Percentiles rank a stretch among this genome's conserved stretches.
Evolutionary conservation across 2,329 filamentous ascomycete species (phyloP).

Genomic region (Coniella lustricola): DNA sequence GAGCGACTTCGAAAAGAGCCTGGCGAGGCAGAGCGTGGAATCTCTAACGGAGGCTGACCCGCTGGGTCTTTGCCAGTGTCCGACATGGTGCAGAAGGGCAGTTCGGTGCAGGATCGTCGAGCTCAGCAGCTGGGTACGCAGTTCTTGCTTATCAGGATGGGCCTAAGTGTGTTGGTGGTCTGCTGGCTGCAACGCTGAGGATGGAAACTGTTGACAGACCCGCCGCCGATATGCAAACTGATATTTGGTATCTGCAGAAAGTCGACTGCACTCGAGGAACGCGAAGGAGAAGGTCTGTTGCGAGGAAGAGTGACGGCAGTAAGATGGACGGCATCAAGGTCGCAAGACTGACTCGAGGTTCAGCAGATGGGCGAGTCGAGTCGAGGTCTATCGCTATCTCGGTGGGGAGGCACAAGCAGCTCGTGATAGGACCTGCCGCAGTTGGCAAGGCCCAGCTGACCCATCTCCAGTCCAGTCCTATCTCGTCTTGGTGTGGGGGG

Average conservation of each 20-base stretch:
- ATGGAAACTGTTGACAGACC: too few relatives aligned
- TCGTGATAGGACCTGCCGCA: constrained; percentile 7
- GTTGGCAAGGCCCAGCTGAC: constrained; percentile 5
- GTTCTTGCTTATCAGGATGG: constrained; percentile 8
- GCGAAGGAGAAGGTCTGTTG: too few relatives aligned
- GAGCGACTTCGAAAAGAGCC: constrained; percentile 38
- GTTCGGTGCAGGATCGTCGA: background rate
- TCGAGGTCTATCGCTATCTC: background rate
- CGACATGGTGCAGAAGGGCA: constrained; percentile 20
- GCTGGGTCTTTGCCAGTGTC: constrained; percentile 22
- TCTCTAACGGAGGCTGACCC: constrained; percentile 27
- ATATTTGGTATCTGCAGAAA: too few relatives aligned
- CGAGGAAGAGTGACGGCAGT: too few relatives aligned
- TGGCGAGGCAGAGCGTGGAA: constrained; percentile 40
- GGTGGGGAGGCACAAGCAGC: background rate
- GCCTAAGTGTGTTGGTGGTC: background rate
- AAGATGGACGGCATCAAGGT: too few relatives aligned
- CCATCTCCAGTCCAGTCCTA: background rate
- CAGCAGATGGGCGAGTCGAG: background rate
- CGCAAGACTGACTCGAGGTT: too few relatives aligned
- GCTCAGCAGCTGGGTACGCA: constrained; percentile 4
- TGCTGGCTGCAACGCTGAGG: background rate
- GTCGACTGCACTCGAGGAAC: too few relatives aligned
- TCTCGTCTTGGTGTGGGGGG: too few relatives aligned
- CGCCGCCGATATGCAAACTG: too few relatives aligned